A percentile compares a stretch with the other conserved stretches of the same genome.
phyloP scores from a whole-genome alignment of 768 basidiomycete species.

The Pisolithus tinctorius region DNA sequence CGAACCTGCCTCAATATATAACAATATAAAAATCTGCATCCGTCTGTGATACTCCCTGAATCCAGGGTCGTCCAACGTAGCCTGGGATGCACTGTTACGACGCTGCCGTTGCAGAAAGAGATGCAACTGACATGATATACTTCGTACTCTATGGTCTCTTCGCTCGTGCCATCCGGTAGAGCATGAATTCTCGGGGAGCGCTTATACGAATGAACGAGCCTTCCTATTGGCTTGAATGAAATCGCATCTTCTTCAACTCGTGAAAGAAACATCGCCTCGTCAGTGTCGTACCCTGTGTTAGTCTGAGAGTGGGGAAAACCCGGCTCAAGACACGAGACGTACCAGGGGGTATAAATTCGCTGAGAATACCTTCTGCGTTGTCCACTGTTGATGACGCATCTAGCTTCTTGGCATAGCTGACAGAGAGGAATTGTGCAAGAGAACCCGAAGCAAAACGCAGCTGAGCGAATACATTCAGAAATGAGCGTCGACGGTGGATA shows the following conservation, averaged over 20 bases:
- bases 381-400: conserved; percentile 65
- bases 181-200: conserved; percentile 39
- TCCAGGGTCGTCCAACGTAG: conserved; percentile 78
- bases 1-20: conserved; percentile 94
- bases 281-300: conserved; percentile 58
- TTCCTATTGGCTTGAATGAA: conserved; percentile 71
- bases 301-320: background rate
- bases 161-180: conserved; percentile 37
- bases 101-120: background rate
- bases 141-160: conserved; percentile 72
- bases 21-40: conserved; percentile 91
- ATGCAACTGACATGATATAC: conserved; percentile 73
- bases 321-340: conserved; percentile 2
- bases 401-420: conserved; percentile 64
- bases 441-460: conserved; percentile 85
- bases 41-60: conserved; percentile 86
- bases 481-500: background rate
- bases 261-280: conserved; percentile 57
- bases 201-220: conserved; percentile 70
- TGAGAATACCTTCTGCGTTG: conserved; percentile 75
- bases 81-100: conserved; percentile 35
- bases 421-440: conserved; percentile 64
- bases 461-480: conserved; percentile 32
- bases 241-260: conserved; percentile 74
- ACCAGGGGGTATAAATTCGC: conserved; percentile 74